Conservation (phyloP, 163 green algal genomes). For the Coccomyxa subellipsoidea region DNA sequence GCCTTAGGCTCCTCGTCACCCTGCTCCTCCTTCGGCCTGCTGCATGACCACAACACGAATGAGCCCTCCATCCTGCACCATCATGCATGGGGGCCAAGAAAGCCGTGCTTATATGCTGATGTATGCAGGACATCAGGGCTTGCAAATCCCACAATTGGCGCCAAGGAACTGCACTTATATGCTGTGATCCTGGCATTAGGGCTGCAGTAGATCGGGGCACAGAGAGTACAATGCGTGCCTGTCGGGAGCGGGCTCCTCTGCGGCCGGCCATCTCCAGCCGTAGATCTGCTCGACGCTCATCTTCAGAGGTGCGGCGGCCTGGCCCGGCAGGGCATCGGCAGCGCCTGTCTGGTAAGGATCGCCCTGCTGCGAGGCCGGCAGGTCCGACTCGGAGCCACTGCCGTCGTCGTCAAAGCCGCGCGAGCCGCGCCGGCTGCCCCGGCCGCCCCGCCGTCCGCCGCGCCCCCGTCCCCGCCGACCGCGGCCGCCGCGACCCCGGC, state of each 20-base stretch:
- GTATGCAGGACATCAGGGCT: too few relatives aligned
- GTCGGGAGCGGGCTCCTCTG: not conserved
- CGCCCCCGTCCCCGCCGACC: slow-evolving; percentile 35
- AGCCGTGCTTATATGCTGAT: too few relatives aligned
- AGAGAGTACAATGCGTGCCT: too few relatives aligned
- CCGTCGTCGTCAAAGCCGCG: slow-evolving; percentile 48
- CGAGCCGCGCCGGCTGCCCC: slow-evolving; percentile 23
- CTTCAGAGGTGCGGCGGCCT: slow-evolving; percentile 18
- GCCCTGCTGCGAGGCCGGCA: slow-evolving; percentile 2
- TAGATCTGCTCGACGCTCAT: slow-evolving; percentile 70
- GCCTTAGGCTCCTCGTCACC: not conserved
- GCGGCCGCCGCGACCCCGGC: slow-evolving; percentile 29
- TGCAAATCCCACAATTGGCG: too few relatives aligned
- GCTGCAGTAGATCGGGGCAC: not conserved
- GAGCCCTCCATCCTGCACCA: not conserved
- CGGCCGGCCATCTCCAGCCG: slow-evolving; percentile 65
- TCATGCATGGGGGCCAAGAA: too few relatives aligned
- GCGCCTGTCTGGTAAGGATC: slow-evolving; percentile 20
- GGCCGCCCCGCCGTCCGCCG: slow-evolving; percentile 29
- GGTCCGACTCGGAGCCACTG: slow-evolving; percentile 4
- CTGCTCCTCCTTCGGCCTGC: not conserved
- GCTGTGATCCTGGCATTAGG: not conserved
- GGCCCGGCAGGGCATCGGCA: slow-evolving; percentile 40
- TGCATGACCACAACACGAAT: not conserved
- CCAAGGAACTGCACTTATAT: not conserved